phyloP scores from a whole-genome alignment of 305 asterid genomes.

The Ilex paraguariensis region DNA sequence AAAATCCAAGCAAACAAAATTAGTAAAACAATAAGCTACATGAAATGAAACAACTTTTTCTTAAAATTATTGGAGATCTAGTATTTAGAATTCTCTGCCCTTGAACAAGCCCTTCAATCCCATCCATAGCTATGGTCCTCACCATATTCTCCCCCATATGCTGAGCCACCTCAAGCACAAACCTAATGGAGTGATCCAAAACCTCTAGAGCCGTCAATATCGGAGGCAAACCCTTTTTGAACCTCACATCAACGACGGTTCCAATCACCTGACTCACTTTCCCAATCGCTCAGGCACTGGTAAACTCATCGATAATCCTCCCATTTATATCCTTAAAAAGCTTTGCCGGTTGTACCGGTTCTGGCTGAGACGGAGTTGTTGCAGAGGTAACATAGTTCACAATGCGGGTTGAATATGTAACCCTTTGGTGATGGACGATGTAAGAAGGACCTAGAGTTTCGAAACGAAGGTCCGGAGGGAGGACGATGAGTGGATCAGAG shows the following conservation, averaged over 20 bases:
- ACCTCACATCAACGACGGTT: slow-evolving; percentile 91
- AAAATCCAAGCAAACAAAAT: neutral
- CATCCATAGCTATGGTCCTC: slow-evolving; percentile 98
- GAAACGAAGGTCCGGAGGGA: slow-evolving; percentile 37
- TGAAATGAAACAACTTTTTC: slow-evolving; percentile 11
- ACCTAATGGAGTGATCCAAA: slow-evolving; percentile 84
- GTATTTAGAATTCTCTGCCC: slow-evolving; percentile 94
- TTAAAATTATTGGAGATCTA: slow-evolving; percentile 90
- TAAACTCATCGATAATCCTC: slow-evolving; percentile 72
- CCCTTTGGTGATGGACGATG: slow-evolving; percentile 55
- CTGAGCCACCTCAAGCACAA: slow-evolving; percentile 92
- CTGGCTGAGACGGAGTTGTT: slow-evolving; percentile 27
- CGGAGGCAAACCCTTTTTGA: slow-evolving; percentile 79
- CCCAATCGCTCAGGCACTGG: slow-evolving; percentile 80
- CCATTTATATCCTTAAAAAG: slow-evolving; percentile 19
- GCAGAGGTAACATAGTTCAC: slow-evolving; percentile 69
- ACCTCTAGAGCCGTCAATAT: slow-evolving; percentile 90
- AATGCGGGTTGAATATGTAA: slow-evolving; percentile 64
- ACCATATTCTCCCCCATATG: slow-evolving; percentile 93
- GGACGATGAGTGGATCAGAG: slow-evolving; percentile 62
- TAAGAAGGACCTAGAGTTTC: slow-evolving; percentile 30
- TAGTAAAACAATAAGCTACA: neutral
- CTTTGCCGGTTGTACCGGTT: slow-evolving; percentile 7
- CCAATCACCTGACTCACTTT: slow-evolving; percentile 90
- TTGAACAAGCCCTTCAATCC: slow-evolving; percentile 92